Evolutionary conservation across 768 basidiomycete genomes (phyloP), one percentile per base, ranked within the genome.

Genomic region (Mycena albidolilacea): DNA sequence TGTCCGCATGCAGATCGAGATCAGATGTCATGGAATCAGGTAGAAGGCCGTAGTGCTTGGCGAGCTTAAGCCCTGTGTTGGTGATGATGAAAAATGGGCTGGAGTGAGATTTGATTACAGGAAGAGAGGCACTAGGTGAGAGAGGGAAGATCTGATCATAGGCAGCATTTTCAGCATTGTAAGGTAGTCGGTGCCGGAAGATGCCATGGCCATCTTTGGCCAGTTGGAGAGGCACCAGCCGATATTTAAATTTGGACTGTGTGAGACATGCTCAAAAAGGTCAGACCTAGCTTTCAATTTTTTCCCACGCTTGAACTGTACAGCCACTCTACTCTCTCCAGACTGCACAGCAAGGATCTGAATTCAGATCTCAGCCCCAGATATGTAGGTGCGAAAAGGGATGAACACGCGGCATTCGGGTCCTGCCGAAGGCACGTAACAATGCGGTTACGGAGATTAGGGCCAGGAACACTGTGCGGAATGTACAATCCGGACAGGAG

Each of bases 131-230:
- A 21, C 43, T 12, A 17, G 3, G 23, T 46, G 10, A 11, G 44
- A 63, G 21, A 44, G 62, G 62, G 62, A 63, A 35, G 14, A 48
- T 63, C 41, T 63, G 62, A 48, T 63, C 44, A 44, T 63, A 67
- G 21, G 23, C 15, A 30, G 66, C 44, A 19, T 21, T 17, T 58
- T 37, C 57, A 30, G 44, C 44, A 15, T 12, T 30, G 30, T 63
- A 9, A n/a, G 44, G 44, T 19, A 48, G 23, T 63, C 15, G 21
- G 17, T 44, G 62, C 30, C 44, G 62, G 44, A 46, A 48, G 43
- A 63, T 30, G 44, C 62, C 62, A 48, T 48, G 21, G 44, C 30
- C 44, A 44, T 63, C 62, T 48, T 35, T 23, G 6, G 23, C 23
- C 2, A 63, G 43, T 63, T 48, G 62, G 12, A 63, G 62, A 48